phyloP scores from a whole-genome alignment of 1,139 yeast species.

The Zygotorulaspora mrakii region DNA sequence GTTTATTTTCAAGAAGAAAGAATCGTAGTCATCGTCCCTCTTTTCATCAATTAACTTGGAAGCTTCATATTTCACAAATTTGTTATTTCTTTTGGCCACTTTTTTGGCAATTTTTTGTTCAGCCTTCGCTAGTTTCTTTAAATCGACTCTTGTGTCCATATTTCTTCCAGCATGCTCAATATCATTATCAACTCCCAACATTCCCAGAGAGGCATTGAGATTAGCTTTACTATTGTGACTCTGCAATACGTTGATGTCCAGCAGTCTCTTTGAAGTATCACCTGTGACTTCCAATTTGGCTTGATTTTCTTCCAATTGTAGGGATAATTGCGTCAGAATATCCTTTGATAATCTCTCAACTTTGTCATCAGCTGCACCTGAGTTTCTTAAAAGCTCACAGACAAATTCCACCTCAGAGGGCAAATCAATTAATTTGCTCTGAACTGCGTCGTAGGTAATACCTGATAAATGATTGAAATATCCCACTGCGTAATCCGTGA shows the following conservation, averaged over 20 bases:
- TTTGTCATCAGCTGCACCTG: conserved; percentile 69
- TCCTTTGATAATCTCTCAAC: conserved; percentile 48
- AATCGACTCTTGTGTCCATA: conserved; percentile 91
- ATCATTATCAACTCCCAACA: conserved; percentile 73
- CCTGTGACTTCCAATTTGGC: conserved; percentile 67
- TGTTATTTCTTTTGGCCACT: conserved; percentile 88
- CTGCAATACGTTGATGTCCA: conserved; percentile 65
- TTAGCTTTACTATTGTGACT: conserved; percentile 60
- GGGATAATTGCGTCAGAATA: conserved; percentile 48
- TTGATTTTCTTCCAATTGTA: conserved; percentile 63
- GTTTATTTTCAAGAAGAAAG: conserved; percentile 89
- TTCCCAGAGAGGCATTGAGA: conserved; percentile 64
- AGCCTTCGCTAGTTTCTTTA: conserved; percentile 93
- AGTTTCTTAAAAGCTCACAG: conserved; percentile 59
- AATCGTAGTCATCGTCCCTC: conserved; percentile 76
- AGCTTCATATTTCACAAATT: conserved; percentile 85
- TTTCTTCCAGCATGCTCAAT: conserved; percentile 89
- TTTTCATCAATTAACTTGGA: conserved; percentile 70
- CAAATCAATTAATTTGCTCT: conserved; percentile 67
- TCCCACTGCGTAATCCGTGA: conserved; percentile 87
- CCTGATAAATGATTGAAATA: conserved; percentile 74
- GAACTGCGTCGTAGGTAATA: conserved; percentile 77
- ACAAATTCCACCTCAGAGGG: conserved; percentile 64
- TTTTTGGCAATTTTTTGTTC: conserved; percentile 95
- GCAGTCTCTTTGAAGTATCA: conserved; percentile 75